These are phyloP conservation scores for Ogataea pilisensis DNA, from an alignment of 805 yeast species.

Conservation along the genomic window DNA sequence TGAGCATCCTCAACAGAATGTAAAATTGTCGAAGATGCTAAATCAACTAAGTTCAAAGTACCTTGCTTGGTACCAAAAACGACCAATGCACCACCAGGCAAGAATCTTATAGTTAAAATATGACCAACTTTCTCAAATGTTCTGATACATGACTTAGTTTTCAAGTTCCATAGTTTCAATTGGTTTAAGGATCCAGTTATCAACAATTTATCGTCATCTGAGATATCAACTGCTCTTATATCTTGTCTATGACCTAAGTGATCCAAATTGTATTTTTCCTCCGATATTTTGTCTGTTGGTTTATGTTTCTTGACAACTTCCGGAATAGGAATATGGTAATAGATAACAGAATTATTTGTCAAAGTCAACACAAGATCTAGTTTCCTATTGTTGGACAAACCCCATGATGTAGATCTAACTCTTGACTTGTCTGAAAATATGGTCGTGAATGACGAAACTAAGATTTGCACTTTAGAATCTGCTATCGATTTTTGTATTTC, in stretches of 20 bases:
- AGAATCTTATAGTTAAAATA: constrained; percentile 70
- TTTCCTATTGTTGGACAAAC: constrained; percentile 39
- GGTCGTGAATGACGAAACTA: constrained; percentile 64
- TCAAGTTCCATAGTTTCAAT: constrained; percentile 83
- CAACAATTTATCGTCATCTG: constrained; percentile 73
- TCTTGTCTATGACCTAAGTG: constrained; percentile 87
- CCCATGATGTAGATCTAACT: constrained; percentile 67
- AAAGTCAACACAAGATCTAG: constrained; percentile 63
- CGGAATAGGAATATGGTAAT: constrained; percentile 53
- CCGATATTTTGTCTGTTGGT: constrained; percentile 35
- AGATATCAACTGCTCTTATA: constrained; percentile 75
- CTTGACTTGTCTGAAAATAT: constrained; percentile 59
- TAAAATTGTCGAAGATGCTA: constrained; percentile 73
- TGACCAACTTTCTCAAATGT: constrained; percentile 82
- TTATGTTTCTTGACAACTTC: constrained; percentile 53
- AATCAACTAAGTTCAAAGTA: constrained; percentile 75
- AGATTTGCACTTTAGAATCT: constrained; percentile 47
- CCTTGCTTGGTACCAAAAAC: constrained; percentile 90
- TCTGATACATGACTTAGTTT: constrained; percentile 70
- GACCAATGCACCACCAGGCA: constrained; percentile 88
- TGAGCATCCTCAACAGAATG: constrained; percentile 74
- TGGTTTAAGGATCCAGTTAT: constrained; percentile 91
- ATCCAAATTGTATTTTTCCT: constrained; percentile 58
- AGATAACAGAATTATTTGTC: constrained; percentile 71
- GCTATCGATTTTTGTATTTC: constrained; percentile 52